phyloP scores from a whole-genome alignment of 768 basidiomycete genomes.

The Boletus bicolor region DNA sequence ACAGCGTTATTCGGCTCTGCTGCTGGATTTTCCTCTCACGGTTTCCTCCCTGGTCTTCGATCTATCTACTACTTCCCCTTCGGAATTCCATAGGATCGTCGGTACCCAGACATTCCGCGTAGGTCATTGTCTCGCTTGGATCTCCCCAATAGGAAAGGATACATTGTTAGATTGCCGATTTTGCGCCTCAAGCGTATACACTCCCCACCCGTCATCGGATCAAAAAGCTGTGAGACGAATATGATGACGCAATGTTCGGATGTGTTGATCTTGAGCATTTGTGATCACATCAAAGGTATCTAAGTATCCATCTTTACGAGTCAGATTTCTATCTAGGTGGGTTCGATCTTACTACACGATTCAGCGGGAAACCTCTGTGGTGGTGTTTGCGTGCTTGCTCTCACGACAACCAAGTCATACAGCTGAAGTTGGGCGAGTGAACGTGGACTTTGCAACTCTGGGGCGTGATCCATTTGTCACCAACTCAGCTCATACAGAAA shows the following conservation, averaged over 20 bases:
- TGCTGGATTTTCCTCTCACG: constrained; percentile 4
- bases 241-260: not conserved
- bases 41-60: not conserved
- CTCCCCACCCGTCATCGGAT: not conserved
- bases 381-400: not conserved
- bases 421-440: not conserved
- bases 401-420: not conserved
- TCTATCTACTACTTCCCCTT: not conserved
- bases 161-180: not conserved
- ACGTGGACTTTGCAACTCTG: too few relatives aligned
- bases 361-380: not conserved
- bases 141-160: not conserved
- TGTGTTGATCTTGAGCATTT: not conserved
- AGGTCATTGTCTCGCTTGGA: not conserved
- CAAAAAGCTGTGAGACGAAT: not conserved
- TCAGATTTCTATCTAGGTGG: not conserved
- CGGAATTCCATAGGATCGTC: not conserved
- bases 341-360: not conserved
- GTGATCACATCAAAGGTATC: not conserved
- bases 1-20: not conserved
- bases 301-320: not conserved
- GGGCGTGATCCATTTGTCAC: not conserved
- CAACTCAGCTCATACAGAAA: not conserved
- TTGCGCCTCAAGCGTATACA: not conserved
- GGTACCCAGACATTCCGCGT: not conserved